These are phyloP conservation scores for Cutaneotrichosporon curvatum DNA, from an alignment of 1,284 basidiomycete genomes.

Conservation along the genomic window DNA sequence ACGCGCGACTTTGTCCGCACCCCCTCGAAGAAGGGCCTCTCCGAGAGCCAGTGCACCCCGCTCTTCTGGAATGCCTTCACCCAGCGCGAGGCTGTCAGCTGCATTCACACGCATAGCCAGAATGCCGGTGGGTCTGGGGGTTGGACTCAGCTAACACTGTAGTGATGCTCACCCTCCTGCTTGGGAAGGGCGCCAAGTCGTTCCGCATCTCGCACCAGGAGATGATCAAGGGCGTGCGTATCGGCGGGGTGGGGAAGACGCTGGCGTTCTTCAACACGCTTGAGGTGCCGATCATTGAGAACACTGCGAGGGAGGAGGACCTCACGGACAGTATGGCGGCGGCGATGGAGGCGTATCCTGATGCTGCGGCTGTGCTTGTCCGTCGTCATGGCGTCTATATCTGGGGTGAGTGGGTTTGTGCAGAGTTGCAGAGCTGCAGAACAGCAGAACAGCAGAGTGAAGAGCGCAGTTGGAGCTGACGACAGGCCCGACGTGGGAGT, in stretches of 20 bases:
- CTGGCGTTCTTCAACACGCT: slow-evolving; percentile 75
- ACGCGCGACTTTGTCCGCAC: slow-evolving; percentile 67
- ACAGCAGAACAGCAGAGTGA: background rate
- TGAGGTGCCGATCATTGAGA: slow-evolving; percentile 78
- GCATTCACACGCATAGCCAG: slow-evolving; percentile 81
- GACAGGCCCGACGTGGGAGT: slow-evolving; percentile 67
- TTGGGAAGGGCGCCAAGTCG: slow-evolving; percentile 50
- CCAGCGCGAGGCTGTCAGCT: slow-evolving; percentile 61
- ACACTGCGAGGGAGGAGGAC: slow-evolving; percentile 80
- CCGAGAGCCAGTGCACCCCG: slow-evolving; percentile 75
- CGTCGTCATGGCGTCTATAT: slow-evolving; percentile 75
- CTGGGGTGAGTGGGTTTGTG: slow-evolving; percentile 57
- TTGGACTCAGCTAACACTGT: background rate
- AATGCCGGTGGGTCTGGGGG: slow-evolving; percentile 51
- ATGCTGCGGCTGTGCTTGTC: slow-evolving; percentile 70
- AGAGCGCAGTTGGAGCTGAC: slow-evolving; percentile 10
- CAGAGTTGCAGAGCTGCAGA: background rate
- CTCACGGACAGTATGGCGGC: slow-evolving; percentile 69
- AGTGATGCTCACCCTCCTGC: slow-evolving; percentile 74
- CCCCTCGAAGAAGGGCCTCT: slow-evolving; percentile 57
- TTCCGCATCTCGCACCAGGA: slow-evolving; percentile 70
- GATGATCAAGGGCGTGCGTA: slow-evolving; percentile 83
- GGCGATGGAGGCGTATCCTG: slow-evolving; percentile 69
- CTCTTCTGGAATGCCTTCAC: slow-evolving; percentile 88
- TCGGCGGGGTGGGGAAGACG: slow-evolving; percentile 62